Base-by-base conservation (phyloP, 2,329 filamentous ascomycete species). In the Phaeosphaeriaceae sp. region DNA sequence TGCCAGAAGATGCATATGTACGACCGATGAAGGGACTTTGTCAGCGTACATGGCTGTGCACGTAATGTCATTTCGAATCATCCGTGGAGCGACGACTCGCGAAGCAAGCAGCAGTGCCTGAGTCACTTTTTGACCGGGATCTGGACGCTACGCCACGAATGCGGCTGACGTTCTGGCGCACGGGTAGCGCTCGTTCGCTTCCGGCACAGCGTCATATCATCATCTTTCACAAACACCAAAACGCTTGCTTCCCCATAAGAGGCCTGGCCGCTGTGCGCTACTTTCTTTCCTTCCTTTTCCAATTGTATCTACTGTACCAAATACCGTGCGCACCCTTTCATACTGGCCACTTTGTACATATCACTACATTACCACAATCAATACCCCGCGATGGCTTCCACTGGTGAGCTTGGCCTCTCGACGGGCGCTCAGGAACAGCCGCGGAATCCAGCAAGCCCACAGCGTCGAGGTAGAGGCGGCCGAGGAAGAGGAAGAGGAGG, bases 341-440 rank as follows among this genome's bases (percentile, higher is more conserved):
- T 20, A 45, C 25, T n/a, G 25, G 19, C 45, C 7, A 50, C 47
- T 50, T 21, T 50, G 51, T 42, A 56, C 20, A 55, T 46, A 19
- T 33, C 48, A 36, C 47, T 22, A 40, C 36, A 48, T 48, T 33
- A 54, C 55, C 24, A 55, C 51, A 53, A 46, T 46, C 24, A 40
- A 58, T 65, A 72, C 71, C 71, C 72, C 69, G 63, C 71, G 33
- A 77, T 77, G 75, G 70, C 74, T 55, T 69, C 72, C 21, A 65
- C 68, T 42, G 59, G 61, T 17, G 51, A 61, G 19, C 51, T 53
- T 24, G 67, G 67, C 31, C 52, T 56, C 51, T 51, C 64, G 31
- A 56, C 54, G 53, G 62, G 61, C 51, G 60, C 66, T 52, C 63
- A 62, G 57, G 66, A 70, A 48, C 65, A 61, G 47, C n/a, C 66